Conservation (phyloP, 2,329 filamentous ascomycete genomes). For the Penicillium aurantiogriseum region DNA sequence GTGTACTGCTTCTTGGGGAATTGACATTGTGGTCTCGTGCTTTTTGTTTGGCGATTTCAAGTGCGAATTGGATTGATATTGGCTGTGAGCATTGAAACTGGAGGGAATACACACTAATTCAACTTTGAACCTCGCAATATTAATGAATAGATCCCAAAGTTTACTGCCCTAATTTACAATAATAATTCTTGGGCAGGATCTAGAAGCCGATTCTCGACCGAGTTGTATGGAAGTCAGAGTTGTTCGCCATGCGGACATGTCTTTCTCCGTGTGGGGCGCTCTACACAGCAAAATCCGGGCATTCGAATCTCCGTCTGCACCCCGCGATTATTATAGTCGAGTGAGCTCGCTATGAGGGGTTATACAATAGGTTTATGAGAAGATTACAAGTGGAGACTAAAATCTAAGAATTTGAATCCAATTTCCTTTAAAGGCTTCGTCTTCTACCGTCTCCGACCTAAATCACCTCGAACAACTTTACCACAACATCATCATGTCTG, state of each 20-base stretch:
- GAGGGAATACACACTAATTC: neutral
- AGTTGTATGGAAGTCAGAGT: neutral
- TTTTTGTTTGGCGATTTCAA: neutral
- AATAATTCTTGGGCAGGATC: neutral
- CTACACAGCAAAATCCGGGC: neutral
- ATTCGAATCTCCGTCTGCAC: constrained; percentile 11
- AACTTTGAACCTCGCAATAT: neutral
- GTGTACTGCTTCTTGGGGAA: constrained; percentile 4
- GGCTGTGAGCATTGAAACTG: too few species aligned
- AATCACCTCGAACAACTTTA: neutral
- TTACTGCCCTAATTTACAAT: neutral
- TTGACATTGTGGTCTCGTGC: neutral
- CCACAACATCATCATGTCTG: constrained; percentile 18
- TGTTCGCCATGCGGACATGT: constrained; percentile 13
- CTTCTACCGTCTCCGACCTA: neutral
- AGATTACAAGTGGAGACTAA: neutral
- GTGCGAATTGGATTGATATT: neutral
- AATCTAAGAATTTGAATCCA: neutral
- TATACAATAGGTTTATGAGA: neutral
- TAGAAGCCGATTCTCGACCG: neutral
- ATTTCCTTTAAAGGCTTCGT: neutral
- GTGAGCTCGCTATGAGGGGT: constrained; percentile 8
- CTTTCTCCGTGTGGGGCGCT: constrained; percentile 12
- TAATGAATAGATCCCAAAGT: neutral
- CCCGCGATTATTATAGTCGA: constrained; percentile 5